Evolutionary conservation across 805 yeast species (phyloP), one percentile per base, ranked within the genome.

Genomic region (Yamadazyma insecticola): DNA sequence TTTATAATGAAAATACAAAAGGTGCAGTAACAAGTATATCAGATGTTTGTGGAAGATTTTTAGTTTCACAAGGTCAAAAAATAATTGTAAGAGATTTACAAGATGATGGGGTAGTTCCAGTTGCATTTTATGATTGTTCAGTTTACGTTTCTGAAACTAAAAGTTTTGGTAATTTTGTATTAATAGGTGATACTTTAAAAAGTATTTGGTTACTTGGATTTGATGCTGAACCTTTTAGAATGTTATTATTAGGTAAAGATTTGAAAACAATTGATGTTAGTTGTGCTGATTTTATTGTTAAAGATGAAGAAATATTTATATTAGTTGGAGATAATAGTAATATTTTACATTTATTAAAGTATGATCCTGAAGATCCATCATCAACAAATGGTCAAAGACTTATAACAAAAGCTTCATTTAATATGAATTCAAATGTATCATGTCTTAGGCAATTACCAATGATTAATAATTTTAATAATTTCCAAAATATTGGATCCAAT

Each of bases 171-270:
- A 86, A 89, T 52, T 60, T 90, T 46, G 52, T 90, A n/a, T 47
- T 88, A 2, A 57, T 88, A 12, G 95, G 95, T 13, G 98, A 92
- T 55, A 64, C 85, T 0, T 67, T 78, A 56, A 81, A 84, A 44
- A 76, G 88, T 43, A 67, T 86, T 4, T 78, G 88, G 65, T 66
- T 92, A 35, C 78, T 80, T 17, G 97, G 97, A 1, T 89, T 88
- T 58, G 95, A 88, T 53, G 90, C 94, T 2, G 96, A 90, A 47
- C 99, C 99, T 1, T 89, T 85, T 53, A 64, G 96, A 41, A 78
- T 90, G 79, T 66, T 87, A 12, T 55, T 72, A 35, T 55, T 92
- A 30, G 89, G 95, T 6, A 84, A 81, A 50, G 95, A 89, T 51
- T 66, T 74, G 13, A 68, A 74, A 16, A 56, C 70, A 13, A 62